A percentile compares a stretch with the other conserved stretches of the same genome.
phyloP scores from a whole-genome alignment of 2,329 filamentous ascomycete genomes.

The Dothistroma pini region DNA sequence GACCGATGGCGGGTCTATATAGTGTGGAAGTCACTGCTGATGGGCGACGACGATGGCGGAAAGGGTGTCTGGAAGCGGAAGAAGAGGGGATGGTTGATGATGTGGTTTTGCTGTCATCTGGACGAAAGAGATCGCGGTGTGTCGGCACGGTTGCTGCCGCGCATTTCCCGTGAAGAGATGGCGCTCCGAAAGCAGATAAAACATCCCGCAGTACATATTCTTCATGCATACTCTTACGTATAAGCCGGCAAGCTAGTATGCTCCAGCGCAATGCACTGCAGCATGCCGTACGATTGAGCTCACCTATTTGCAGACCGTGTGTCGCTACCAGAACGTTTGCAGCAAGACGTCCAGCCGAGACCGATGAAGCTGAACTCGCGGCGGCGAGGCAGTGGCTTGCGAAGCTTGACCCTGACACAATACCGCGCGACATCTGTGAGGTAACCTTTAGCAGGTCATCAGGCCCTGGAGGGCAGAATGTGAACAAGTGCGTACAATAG shows the following conservation, averaged over 20 bases:
- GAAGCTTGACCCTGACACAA: conserved; percentile 50
- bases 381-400: conserved; percentile 56
- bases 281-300: neutral
- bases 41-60: neutral
- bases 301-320: neutral
- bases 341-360: conserved; percentile 14
- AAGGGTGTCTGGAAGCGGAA: neutral
- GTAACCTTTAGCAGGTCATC: conserved; percentile 62
- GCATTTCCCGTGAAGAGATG: neutral
- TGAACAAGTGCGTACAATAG: conserved; percentile 58
- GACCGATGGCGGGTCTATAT: neutral
- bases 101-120: neutral
- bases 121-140: too few species aligned
- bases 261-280: neutral
- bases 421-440: conserved; percentile 55
- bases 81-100: neutral
- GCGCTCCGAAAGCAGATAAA: neutral
- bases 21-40: neutral
- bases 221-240: neutral
- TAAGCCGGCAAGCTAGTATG: neutral
- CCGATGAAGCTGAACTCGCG: conserved; percentile 27
- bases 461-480: conserved; percentile 64
- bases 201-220: neutral
- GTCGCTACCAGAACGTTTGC: conserved; percentile 12
- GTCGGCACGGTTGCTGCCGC: neutral